phyloP scores from a whole-genome alignment of 345 rosid genomes.

The Syzygium aqueum region DNA sequence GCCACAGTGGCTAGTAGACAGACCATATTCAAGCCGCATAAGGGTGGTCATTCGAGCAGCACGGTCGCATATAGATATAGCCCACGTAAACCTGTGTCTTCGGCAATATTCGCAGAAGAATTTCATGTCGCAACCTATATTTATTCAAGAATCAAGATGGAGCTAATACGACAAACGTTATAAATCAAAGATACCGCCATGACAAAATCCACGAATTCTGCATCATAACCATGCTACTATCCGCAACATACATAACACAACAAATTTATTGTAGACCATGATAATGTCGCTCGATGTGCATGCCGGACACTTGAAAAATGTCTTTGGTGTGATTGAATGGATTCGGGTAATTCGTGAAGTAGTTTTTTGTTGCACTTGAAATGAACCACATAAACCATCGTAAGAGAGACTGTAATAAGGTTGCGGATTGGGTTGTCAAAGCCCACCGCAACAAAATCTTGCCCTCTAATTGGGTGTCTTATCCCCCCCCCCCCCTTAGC shows the following conservation, averaged over 20 bases:
- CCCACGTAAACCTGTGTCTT: neutral
- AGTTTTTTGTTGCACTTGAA: neutral
- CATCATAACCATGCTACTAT: neutral
- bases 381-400: too few relatives aligned
- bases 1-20: too few relatives aligned
- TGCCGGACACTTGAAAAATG: constrained; percentile 20
- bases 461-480: too few relatives aligned
- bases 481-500: too few relatives aligned
- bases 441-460: too few relatives aligned
- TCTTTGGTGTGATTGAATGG: constrained; percentile 35
- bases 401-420: too few relatives aligned
- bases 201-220: neutral
- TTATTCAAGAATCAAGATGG: neutral
- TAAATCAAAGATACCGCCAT: neutral
- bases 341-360: constrained; percentile 28
- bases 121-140: neutral
- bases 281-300: constrained; percentile 25
- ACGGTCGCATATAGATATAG: too few relatives aligned
- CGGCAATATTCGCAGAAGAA: neutral
- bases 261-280: neutral
- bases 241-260: neutral
- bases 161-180: neutral
- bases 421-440: too few relatives aligned
- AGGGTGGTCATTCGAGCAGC: too few relatives aligned
- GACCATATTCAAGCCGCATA: too few relatives aligned